Evolutionary conservation across 805 yeast genomes (phyloP).

Genomic region (Candida wancherniae): DNA sequence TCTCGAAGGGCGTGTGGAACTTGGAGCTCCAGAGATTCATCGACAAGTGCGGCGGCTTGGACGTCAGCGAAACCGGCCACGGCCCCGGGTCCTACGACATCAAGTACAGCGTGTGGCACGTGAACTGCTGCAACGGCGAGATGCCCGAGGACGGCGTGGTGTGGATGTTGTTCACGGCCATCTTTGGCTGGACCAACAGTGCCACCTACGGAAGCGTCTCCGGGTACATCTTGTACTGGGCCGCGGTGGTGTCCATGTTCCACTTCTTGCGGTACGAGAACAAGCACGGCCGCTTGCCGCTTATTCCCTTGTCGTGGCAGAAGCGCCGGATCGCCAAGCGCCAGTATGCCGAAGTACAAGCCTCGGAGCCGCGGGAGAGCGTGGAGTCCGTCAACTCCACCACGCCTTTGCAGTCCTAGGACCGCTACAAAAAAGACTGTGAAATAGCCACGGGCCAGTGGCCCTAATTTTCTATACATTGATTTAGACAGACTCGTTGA

Average conservation of each 20-base stretch:
- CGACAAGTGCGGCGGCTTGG: slow-evolving; percentile 70
- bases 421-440: no score
- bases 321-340: slow-evolving; percentile 11
- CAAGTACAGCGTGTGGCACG: slow-evolving; percentile 81
- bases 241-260: slow-evolving; percentile 42
- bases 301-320: slow-evolving; percentile 16
- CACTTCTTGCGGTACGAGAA: slow-evolving; percentile 45
- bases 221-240: slow-evolving; percentile 73
- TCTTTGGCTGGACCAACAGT: slow-evolving; percentile 91
- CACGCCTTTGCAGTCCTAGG: slow-evolving; percentile 21
- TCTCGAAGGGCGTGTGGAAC: slow-evolving; percentile 88
- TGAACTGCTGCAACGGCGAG: slow-evolving; percentile 88
- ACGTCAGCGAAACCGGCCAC: slow-evolving; percentile 80
- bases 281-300: slow-evolving; percentile 53
- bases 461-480: neutral
- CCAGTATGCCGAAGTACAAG: slow-evolving; percentile 1
- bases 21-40: slow-evolving; percentile 76
- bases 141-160: slow-evolving; percentile 61
- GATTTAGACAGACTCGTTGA: slow-evolving; percentile 14
- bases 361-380: slow-evolving; percentile 16
- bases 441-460: no score
- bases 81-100: slow-evolving; percentile 94
- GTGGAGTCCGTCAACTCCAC: slow-evolving; percentile 25
- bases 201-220: slow-evolving; percentile 86
- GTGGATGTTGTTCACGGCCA: slow-evolving; percentile 87